A percentile compares a stretch with the other conserved stretches of the same genome.
These are phyloP conservation scores for Starmerella powellii DNA, from an alignment of 805 yeast genomes.

Conservation along the genomic window DNA sequence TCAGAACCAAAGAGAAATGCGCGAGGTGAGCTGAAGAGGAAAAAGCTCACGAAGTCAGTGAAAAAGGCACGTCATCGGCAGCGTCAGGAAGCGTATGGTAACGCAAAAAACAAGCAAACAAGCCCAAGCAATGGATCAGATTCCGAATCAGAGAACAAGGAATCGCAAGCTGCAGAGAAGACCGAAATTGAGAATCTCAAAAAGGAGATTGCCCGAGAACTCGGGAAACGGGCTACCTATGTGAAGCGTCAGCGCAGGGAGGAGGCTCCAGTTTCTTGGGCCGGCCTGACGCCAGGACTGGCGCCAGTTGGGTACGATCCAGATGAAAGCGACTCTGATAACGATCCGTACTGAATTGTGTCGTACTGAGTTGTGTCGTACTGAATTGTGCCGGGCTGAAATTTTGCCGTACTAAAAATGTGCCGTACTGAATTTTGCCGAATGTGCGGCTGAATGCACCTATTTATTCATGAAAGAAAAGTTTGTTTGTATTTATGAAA, in stretches of 20 bases:
- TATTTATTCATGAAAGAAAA: too few species aligned
- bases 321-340: constrained; percentile 22
- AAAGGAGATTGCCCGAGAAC: constrained; percentile 15
- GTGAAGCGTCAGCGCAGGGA: constrained; percentile 16
- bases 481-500: too few species aligned
- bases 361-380: constrained; percentile 7
- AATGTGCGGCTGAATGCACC: neutral
- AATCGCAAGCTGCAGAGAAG: constrained; percentile 3
- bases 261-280: constrained; percentile 11
- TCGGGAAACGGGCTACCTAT: constrained; percentile 10
- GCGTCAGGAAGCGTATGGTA: constrained; percentile 1
- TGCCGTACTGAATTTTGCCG: too few species aligned
- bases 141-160: too few species aligned
- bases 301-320: constrained; percentile 26
- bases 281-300: constrained; percentile 24
- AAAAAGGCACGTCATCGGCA: constrained; percentile 6
- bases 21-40: constrained; percentile 2
- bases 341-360: constrained; percentile 20
- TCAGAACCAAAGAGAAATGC: neutral
- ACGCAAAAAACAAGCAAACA: neutral
- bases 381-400: constrained; percentile 10
- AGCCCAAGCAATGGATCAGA: too few species aligned
- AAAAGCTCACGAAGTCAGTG: constrained; percentile 9
- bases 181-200: constrained; percentile 18
- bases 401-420: too few species aligned